A percentile compares a stretch with the other conserved stretches of the same genome.
These are phyloP conservation scores for Talaromyces amestolkiae DNA, from an alignment of 2,329 filamentous ascomycete genomes.

Conservation along the genomic window DNA sequence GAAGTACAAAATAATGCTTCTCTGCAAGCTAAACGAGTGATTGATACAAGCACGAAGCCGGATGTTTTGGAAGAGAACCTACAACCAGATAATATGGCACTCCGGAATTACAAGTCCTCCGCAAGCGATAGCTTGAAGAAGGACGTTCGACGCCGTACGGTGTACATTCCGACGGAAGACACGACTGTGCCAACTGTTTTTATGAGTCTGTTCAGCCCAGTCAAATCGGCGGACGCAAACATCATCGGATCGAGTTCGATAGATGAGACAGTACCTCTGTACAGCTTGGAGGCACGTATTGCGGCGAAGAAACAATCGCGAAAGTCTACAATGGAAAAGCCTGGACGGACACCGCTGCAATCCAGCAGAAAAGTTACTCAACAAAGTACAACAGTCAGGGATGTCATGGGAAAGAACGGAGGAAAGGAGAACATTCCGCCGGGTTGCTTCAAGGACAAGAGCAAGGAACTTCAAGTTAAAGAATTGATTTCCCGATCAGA, in stretches of 20 bases:
- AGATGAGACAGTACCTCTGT: constrained; percentile 24
- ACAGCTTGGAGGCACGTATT: constrained; percentile 36
- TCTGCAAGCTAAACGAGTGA: not conserved
- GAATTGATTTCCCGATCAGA: constrained; percentile 18
- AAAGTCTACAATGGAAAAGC: constrained; percentile 24
- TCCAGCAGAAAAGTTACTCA: constrained; percentile 42
- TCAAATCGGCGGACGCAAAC: constrained; percentile 30
- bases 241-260: constrained; percentile 4
- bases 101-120: constrained; percentile 21
- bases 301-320: constrained; percentile 32
- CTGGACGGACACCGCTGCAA: constrained; percentile 48
- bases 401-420: constrained; percentile 53
- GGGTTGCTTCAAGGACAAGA: constrained; percentile 28
- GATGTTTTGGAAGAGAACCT: not conserved
- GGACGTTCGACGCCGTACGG: constrained; percentile 36
- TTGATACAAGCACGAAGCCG: constrained; percentile 15
- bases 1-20: constrained; percentile 16
- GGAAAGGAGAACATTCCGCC: constrained; percentile 65
- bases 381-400: constrained; percentile 40
- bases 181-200: constrained; percentile 43
- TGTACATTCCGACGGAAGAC: constrained; percentile 45
- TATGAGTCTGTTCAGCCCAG: constrained; percentile 44
- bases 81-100: constrained; percentile 16
- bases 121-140: constrained; percentile 29
- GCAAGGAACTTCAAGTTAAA: constrained; percentile 22